Evolutionary conservation across 192 early-diverging fungal species (phyloP).

Genomic region (Coemansia sp.): DNA sequence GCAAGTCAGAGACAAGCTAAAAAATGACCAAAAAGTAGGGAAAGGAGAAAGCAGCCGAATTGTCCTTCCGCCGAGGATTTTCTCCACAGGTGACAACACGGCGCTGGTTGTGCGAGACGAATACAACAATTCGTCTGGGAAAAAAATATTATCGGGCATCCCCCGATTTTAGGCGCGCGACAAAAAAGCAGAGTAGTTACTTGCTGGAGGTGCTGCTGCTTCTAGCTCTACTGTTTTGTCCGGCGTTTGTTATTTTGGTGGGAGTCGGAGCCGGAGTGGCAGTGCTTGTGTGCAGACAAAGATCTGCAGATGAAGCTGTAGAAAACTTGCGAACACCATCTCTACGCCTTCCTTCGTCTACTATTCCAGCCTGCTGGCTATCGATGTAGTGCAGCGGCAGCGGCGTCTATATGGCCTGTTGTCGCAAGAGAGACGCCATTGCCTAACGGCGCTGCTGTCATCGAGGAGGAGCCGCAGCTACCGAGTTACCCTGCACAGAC

Average conservation of each 20-base stretch:
- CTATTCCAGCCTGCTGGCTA: background rate
- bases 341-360: background rate
- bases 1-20: background rate
- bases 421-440: background rate
- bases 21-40: background rate
- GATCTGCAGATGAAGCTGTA: background rate
- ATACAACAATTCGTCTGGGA: constrained; percentile 1
- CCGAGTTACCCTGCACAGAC: background rate
- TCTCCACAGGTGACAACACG: constrained; percentile 4
- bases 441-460: background rate
- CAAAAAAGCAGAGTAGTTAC: background rate
- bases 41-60: background rate
- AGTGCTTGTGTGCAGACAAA: background rate
- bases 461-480: background rate
- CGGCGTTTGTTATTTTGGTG: constrained; percentile 5
- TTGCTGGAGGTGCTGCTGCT: background rate
- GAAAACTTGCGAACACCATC: background rate
- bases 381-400: background rate
- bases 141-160: background rate
- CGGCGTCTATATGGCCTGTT: background rate
- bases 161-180: background rate
- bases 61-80: constrained; percentile 1
- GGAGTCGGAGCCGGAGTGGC: background rate
- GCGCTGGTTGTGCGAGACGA: background rate
- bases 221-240: constrained; percentile 2